Base-by-base conservation (phyloP, 768 basidiomycete genomes). In the Russula griseocarnosa region DNA sequence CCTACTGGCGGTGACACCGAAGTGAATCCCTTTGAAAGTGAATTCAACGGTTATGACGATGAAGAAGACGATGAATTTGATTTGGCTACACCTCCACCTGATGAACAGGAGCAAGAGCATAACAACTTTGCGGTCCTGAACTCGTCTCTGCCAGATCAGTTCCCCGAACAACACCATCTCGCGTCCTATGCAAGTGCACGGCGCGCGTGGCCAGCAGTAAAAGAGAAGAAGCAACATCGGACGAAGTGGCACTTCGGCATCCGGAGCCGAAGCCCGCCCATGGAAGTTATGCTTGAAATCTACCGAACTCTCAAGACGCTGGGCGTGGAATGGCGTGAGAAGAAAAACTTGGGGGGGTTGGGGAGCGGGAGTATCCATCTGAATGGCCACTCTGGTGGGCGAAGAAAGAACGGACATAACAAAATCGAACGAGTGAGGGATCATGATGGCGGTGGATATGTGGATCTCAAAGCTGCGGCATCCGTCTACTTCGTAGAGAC, bases 271-370 rank as follows among this genome's bases (percentile, higher is more conserved):
- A 90, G 87, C 62, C 92, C 94, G 36, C 97, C 95, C 24, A 96
- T 98, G 92, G 97, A 99, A 74, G 96, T 99, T 26, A 98, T 99
- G 95, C 77, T 97, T 28, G 96, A 98, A 81, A 97, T 99, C 57
- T 98, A 99, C 76, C 80, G 91, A 66, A 97, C 95, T 49, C 77
- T 99, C 55, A 88, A 89, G 76, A 79, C 86, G 64, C 79, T 98
- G 22, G 92, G 89, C 18, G 96, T 98, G 92, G 93, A 99, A 75
- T 99, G 97, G 97, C 92, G 92, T 74, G 86, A 90, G 78, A 97
- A 97, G 80, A 83, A 82, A 66, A 85, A 84, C 63, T 74, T 92
- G 2, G 90, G 89, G 1, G 86, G 88, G 5, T 71, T 92, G 32
- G 89, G 89, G 3, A 85, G 83, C 7, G 66, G 82, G 59, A 68